These are phyloP conservation scores for Fusarium begoniae DNA, from an alignment of 2,329 filamentous ascomycete species.

Conservation along the genomic window DNA sequence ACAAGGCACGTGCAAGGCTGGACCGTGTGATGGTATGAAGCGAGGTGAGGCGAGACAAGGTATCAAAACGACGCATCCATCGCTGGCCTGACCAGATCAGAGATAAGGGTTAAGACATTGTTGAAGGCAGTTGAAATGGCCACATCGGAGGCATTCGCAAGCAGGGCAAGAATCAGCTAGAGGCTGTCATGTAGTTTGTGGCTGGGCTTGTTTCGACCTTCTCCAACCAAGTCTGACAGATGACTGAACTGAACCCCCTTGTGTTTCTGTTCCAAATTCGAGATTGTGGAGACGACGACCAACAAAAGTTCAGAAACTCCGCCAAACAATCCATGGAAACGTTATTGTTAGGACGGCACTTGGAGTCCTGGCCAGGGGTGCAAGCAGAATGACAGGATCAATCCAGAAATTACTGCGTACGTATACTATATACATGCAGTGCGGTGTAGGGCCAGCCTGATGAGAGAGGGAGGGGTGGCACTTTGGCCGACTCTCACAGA, in stretches of 20 bases:
- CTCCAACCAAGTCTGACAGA: slow-evolving; percentile 7
- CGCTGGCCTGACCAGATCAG: slow-evolving; percentile 6
- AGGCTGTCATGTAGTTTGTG: neutral
- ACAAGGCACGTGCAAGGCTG: slow-evolving; percentile 21
- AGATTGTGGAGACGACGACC: slow-evolving; percentile 26
- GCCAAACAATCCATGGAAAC: slow-evolving; percentile 19
- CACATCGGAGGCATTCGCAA: slow-evolving; percentile 1
- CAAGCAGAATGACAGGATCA: slow-evolving; percentile 13
- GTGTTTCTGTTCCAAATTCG: slow-evolving; percentile 26
- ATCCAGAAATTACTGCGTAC: slow-evolving; percentile 6
- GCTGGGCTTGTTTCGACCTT: slow-evolving; percentile 21
- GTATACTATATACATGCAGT: neutral
- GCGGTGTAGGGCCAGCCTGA: slow-evolving; percentile 19
- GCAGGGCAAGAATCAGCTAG: neutral
- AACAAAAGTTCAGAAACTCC: slow-evolving; percentile 7
- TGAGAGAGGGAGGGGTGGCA: slow-evolving; percentile 2
- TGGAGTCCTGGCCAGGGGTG: slow-evolving; percentile 19
- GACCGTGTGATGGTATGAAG: slow-evolving; percentile 22
- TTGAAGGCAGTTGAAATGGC: neutral
- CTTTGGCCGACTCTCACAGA: slow-evolving; percentile 7
- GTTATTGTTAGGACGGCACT: slow-evolving; percentile 26
- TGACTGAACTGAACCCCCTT: slow-evolving; percentile 8
- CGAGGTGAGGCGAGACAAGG: slow-evolving; percentile 29
- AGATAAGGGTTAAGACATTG: slow-evolving; percentile 15
- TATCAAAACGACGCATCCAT: slow-evolving; percentile 11